These are phyloP conservation scores for Maudiozyma humilis DNA, from an alignment of 1,139 yeast species.

Conservation along the genomic window DNA sequence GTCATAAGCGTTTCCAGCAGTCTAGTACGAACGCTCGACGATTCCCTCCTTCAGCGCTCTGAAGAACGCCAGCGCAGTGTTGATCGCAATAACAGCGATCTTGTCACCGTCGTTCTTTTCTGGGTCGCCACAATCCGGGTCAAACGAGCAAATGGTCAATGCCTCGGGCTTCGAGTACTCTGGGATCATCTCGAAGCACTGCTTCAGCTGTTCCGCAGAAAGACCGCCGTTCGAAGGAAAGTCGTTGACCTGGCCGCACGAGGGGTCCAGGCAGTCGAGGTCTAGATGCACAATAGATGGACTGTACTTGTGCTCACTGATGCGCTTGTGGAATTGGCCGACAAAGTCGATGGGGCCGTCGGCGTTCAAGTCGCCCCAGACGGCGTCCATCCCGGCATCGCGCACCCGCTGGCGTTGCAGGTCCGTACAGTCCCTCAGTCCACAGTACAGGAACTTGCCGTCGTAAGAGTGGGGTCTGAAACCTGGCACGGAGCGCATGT, in stretches of 20 bases:
- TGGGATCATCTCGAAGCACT: constrained; percentile 4
- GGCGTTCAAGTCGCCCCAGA: constrained; percentile 1
- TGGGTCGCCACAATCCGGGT: neutral
- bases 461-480: constrained; percentile 1
- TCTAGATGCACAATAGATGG: constrained; percentile 3
- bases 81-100: constrained; percentile 1
- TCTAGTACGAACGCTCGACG: too few relatives aligned
- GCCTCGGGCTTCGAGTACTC: neutral
- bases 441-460: constrained; percentile 2
- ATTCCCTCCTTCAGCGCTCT: neutral
- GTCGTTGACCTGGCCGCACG: constrained; percentile 4
- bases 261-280: constrained; percentile 1
- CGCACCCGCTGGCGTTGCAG: neutral
- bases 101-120: constrained; percentile 2
- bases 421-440: neutral
- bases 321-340: neutral
- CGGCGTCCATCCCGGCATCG: constrained; percentile 1
- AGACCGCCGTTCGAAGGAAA: constrained; percentile 4
- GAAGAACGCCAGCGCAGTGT: constrained; percentile 1
- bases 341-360: neutral
- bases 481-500: constrained; percentile 1
- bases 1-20: too few relatives aligned
- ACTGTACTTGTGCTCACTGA: neutral
- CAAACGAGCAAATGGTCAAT: constrained; percentile 4
- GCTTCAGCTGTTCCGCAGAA: constrained; percentile 1